phyloP scores from a whole-genome alignment of 1,139 yeast species.

The Petasospora rhodanensis region DNA sequence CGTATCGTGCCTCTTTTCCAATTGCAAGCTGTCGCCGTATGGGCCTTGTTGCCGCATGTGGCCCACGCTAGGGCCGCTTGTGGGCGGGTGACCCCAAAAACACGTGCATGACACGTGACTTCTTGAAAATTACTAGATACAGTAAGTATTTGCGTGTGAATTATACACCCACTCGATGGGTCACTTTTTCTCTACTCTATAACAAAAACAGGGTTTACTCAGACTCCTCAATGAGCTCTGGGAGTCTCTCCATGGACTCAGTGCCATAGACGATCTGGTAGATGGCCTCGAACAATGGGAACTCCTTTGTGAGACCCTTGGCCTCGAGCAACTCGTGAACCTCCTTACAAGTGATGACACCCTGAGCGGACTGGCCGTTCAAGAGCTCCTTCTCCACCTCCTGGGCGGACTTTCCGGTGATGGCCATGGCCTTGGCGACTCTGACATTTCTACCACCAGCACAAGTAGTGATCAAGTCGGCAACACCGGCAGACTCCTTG shows the following conservation, averaged over 20 bases:
- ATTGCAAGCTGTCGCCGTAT: no score
- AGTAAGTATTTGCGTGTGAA: no score
- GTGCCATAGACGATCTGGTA: conserved; percentile 69
- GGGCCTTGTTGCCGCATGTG: no score
- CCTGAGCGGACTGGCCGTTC: conserved; percentile 89
- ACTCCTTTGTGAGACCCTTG: conserved; percentile 54
- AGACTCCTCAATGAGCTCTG: conserved; percentile 44
- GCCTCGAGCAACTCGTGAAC: conserved; percentile 69
- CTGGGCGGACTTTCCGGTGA: conserved; percentile 60
- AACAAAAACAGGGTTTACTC: conserved; percentile 10
- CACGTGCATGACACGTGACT: no score
- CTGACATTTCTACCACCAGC: conserved; percentile 87
- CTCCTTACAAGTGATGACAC: conserved; percentile 76
- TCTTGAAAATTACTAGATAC: no score
- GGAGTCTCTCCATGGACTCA: conserved; percentile 53
- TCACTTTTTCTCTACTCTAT: no score
- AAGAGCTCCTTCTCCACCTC: conserved; percentile 73
- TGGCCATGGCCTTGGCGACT: conserved; percentile 71
- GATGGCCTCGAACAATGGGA: conserved; percentile 79
- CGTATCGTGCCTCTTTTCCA: no score
- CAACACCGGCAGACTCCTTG: conserved; percentile 86
- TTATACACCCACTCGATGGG: no score
- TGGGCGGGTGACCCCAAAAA: no score
- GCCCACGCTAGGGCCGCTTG: no score
- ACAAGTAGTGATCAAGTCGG: conserved; percentile 87